A percentile compares a stretch with the other conserved stretches of the same genome.
phyloP scores from a whole-genome alignment of 2,329 filamentous ascomycete genomes.

The Fusarium goolgardi region DNA sequence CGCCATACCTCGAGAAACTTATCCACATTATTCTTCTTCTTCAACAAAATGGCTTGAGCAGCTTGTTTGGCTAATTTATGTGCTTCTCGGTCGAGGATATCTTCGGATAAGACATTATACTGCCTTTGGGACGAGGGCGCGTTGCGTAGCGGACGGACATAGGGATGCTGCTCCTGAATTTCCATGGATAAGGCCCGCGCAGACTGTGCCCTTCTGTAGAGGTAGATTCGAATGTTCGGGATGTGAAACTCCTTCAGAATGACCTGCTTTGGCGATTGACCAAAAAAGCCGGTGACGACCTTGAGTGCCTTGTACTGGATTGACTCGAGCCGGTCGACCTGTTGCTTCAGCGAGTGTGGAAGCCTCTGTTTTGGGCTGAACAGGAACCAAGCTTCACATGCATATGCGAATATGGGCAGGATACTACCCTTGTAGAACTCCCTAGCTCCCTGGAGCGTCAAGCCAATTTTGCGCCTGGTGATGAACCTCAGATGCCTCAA shows the following conservation, averaged over 20 bases:
- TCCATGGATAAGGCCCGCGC: background rate
- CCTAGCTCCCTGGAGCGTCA: background rate
- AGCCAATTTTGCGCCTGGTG: background rate
- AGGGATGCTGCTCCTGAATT: background rate
- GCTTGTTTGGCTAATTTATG: rapidly evolving
- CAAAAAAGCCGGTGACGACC: slow-evolving; percentile 5
- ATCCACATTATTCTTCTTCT: background rate
- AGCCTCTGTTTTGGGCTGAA: background rate
- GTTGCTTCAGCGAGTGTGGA: background rate
- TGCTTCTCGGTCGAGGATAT: background rate
- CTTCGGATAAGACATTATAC: no score
- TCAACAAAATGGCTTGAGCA: background rate
- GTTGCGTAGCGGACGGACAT: background rate
- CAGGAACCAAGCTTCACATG: slow-evolving; percentile 14
- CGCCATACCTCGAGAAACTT: background rate
- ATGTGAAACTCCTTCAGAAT: slow-evolving; percentile 23
- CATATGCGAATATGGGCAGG: slow-evolving; percentile 12
- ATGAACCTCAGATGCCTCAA: background rate
- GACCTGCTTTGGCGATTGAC: background rate
- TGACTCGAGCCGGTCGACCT: background rate
- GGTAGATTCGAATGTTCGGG: background rate
- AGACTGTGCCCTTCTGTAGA: background rate
- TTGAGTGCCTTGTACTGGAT: slow-evolving; percentile 12
- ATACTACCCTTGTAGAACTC: slow-evolving; percentile 11
- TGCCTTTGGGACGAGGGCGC: background rate